Base-by-base conservation (phyloP, 1,284 basidiomycete genomes). In the Leucoagaricus sp. region DNA sequence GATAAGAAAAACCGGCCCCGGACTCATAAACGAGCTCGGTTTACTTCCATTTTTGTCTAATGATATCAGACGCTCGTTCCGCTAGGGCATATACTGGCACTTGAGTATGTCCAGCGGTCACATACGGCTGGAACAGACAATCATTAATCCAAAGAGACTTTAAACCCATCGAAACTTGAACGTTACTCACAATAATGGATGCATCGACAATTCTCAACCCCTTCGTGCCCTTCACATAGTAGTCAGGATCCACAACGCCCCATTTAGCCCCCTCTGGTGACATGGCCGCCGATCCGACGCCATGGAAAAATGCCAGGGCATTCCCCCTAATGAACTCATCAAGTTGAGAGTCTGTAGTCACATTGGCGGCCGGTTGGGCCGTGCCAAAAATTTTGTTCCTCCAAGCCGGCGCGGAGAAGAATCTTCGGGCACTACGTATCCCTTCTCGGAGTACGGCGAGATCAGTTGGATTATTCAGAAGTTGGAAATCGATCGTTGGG, bases 201-300 rank as follows among this genome's bases (percentile, higher is more conserved):
- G 73, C 69, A 61, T 80, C 76, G 29, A 76, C 70, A 28, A 79
- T 68, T 15, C 76, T 65, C 55, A 78, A 60, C 15, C 71, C 69
- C 19, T 58, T 47, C 38, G 74, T 65, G 13, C 70, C 70, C 53
- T 75, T 73, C 21, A 74, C 69, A 10, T 63, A 60, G 17, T 87
- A 67, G 61, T 80, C 74, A 2, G 82, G 73, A 67, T 67, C 61
- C 1, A 67, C 65, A 4, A 70, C 68, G 1, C 69, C 70, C 49
- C 58, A 64, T 0, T 33, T 59, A 1, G 65, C 64, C 17, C 61
- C 57, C 26, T 53, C 55, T 0, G 67, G 60, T 17, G 69, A 68
- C 70, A 73, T 72, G 0, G 62, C 61, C 17, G 67, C 65, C 1
- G 65, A 69, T 3, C 70, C 68, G 8, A 68, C 66, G 3, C 53